Conservation (phyloP, 441 rosid species). For the Melastoma candidum region DNA sequence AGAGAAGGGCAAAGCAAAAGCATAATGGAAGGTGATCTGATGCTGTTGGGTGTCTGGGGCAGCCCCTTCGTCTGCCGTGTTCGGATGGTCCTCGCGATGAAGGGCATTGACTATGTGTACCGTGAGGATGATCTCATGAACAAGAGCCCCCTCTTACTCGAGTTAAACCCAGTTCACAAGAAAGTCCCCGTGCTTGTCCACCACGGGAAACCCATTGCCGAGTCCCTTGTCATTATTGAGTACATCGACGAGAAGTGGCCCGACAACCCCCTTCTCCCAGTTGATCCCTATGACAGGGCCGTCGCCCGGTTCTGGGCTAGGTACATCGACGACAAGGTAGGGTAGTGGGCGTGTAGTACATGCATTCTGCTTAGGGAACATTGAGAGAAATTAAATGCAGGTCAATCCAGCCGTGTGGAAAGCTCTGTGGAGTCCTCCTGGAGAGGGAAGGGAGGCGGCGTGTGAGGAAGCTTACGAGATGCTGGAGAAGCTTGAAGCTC, state of each 20-base stretch:
- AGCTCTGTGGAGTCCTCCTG: no score
- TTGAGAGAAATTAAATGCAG: no score
- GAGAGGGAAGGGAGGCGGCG: no score
- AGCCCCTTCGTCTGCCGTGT: conserved; percentile 2
- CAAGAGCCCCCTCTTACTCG: conserved; percentile 7
- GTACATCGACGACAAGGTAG: no score
- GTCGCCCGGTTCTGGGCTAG: conserved; percentile 7
- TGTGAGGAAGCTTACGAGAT: no score
- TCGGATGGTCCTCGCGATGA: conserved; percentile 3
- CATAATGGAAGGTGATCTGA: no score
- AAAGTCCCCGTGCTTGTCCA: conserved; percentile 11
- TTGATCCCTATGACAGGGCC: conserved; percentile 11
- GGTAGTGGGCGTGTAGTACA: no score
- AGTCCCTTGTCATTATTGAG: conserved; percentile 5
- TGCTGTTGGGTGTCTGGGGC: conserved; percentile 1
- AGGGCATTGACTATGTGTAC: conserved; percentile 10
- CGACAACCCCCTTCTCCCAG: conserved; percentile 2
- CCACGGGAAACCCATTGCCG: conserved; percentile 2
- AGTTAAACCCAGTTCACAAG: conserved; percentile 9
- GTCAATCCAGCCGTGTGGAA: no score
- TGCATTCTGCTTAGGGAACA: no score
- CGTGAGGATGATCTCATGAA: conserved; percentile 10
- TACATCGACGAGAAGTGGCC: conserved; percentile 10
- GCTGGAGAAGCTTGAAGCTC: no score
- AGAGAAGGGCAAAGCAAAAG: no score